Percentiles rank a stretch among this genome's conserved stretches.
These are phyloP conservation scores for Candida hispaniensis DNA, from an alignment of 805 yeast species.

Conservation along the genomic window DNA sequence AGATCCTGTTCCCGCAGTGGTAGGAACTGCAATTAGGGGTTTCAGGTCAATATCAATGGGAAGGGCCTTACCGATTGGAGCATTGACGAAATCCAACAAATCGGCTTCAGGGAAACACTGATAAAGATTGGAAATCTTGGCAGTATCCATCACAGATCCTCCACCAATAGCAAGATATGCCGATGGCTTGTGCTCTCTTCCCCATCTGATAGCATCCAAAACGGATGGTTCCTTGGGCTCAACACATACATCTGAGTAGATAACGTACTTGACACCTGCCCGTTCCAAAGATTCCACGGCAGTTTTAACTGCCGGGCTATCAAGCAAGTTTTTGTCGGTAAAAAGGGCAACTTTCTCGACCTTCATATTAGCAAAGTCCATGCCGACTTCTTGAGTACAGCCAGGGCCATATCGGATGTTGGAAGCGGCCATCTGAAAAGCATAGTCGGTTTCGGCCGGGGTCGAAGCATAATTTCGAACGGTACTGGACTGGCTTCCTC, in stretches of 20 bases:
- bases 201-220: conserved; percentile 31
- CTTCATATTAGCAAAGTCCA: conserved; percentile 30
- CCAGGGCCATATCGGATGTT: conserved; percentile 34
- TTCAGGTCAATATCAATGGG: conserved; percentile 29
- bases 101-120: conserved; percentile 34
- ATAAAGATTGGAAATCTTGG: conserved; percentile 35
- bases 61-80: conserved; percentile 32
- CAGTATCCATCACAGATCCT: conserved; percentile 39
- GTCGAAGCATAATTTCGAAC: conserved; percentile 10
- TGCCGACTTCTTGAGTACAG: conserved; percentile 31
- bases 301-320: conserved; percentile 25
- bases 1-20: conserved; percentile 40
- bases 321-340: conserved; percentile 29
- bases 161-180: conserved; percentile 39
- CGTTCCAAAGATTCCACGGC: conserved; percentile 29
- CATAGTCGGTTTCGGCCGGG: conserved; percentile 26
- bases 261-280: conserved; percentile 29
- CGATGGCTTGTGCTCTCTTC: conserved; percentile 29
- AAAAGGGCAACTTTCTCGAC: conserved; percentile 30
- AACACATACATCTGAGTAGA: conserved; percentile 30
- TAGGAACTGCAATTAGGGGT: conserved; percentile 37
- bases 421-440: conserved; percentile 34
- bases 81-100: conserved; percentile 35
- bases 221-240: conserved; percentile 33
- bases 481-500: conserved; percentile 8